Evolutionary conservation across 768 basidiomycete genomes (phyloP).

Genomic region (Dentipellis sp.): DNA sequence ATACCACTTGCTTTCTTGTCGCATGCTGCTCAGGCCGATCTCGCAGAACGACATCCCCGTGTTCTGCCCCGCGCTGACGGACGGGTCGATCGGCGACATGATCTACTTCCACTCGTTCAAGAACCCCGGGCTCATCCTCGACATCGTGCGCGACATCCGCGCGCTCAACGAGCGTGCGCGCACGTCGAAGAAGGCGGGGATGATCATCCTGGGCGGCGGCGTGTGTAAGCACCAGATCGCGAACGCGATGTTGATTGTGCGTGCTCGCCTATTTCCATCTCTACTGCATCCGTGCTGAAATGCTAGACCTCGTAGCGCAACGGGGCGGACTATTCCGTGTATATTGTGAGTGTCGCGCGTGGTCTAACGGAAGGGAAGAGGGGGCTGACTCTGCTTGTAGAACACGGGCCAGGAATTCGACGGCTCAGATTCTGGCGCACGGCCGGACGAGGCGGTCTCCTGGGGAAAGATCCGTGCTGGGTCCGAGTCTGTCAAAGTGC

Average conservation of each 20-base stretch:
- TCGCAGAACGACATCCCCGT: conserved; percentile 93
- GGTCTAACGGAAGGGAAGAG: background rate
- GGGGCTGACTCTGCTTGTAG: conserved; percentile 26
- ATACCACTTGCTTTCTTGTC: conserved; percentile 19
- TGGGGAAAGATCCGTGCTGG: conserved; percentile 97
- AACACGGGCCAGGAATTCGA: conserved; percentile 99
- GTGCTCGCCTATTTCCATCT: conserved; percentile 14
- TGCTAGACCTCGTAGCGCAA: conserved; percentile 69
- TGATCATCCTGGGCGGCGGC: conserved; percentile 96
- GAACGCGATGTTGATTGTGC: conserved; percentile 98
- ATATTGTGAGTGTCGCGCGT: conserved; percentile 52
- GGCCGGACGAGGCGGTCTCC: conserved; percentile 95
- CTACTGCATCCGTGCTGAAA: conserved; percentile 8
- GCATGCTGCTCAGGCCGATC: conserved; percentile 15
- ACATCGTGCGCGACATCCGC: conserved; percentile 93
- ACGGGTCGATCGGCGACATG: conserved; percentile 98
- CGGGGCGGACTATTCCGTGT: conserved; percentile 96
- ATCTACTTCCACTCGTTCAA: conserved; percentile 97
- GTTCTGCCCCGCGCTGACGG: conserved; percentile 96
- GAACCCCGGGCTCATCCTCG: conserved; percentile 74
- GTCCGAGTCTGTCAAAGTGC: conserved; percentile 75
- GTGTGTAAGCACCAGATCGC: conserved; percentile 99
- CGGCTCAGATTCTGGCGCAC: conserved; percentile 93
- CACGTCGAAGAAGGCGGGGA: conserved; percentile 86
- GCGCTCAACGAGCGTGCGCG: conserved; percentile 84